A percentile compares a stretch with the other conserved stretches of the same genome.
Conservation (phyloP, 192 early-diverging fungal genomes). For the Entomortierella beljakovae region DNA sequence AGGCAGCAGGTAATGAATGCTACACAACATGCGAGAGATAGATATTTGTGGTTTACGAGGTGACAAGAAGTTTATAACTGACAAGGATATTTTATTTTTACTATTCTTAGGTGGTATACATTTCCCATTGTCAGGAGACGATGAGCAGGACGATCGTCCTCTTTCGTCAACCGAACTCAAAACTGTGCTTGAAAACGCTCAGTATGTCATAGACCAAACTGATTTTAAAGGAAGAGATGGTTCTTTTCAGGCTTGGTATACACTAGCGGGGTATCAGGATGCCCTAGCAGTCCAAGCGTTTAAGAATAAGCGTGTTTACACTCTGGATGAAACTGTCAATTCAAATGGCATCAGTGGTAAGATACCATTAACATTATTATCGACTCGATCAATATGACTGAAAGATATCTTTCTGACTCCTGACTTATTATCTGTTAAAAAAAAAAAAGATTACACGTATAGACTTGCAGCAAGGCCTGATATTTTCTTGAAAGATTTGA, state of each 20-base stretch:
- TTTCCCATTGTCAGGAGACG: conserved; percentile 32
- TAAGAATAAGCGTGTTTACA: not conserved
- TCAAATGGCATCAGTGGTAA: conserved; percentile 15
- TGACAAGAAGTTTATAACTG: too few relatives aligned
- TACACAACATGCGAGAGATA: too few relatives aligned
- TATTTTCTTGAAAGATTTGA: conserved; percentile 56
- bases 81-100: too few relatives aligned
- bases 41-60: too few relatives aligned
- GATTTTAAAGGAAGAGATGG: not conserved
- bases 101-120: conserved; percentile 20
- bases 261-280: conserved; percentile 3
- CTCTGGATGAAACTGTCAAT: conserved; percentile 23
- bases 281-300: not conserved
- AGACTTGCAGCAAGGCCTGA: conserved; percentile 57
- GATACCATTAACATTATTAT: not conserved
- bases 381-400: too few relatives aligned
- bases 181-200: conserved; percentile 17
- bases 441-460: conserved; percentile 55
- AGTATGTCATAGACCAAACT: conserved; percentile 39
- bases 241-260: not conserved
- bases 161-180: conserved; percentile 16
- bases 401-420: not conserved
- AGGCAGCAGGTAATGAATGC: conserved; percentile 53
- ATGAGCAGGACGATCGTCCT: not conserved
- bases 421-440: not conserved